These are phyloP conservation scores for Pelargonium citronellum DNA, from an alignment of 441 rosid genomes.

Conservation along the genomic window DNA sequence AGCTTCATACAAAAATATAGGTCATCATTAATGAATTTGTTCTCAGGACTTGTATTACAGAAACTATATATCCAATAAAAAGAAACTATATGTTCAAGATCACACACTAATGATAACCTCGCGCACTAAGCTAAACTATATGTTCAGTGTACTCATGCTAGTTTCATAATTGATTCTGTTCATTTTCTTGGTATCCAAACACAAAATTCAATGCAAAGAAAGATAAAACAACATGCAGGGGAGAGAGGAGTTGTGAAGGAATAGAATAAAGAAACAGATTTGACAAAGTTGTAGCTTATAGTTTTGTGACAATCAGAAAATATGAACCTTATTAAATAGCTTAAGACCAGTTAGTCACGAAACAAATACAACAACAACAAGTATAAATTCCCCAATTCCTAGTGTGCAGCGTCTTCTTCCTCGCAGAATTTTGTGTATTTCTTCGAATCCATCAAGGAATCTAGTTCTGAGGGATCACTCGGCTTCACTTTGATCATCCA, in stretches of 20 bases:
- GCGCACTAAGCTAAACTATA: no score
- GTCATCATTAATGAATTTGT: no score
- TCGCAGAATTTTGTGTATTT: constrained; percentile 88
- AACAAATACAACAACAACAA: neutral
- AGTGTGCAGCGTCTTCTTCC: constrained; percentile 91
- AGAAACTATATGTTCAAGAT: no score
- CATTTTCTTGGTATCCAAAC: no score
- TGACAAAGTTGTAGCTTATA: neutral
- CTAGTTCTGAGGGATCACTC: constrained; percentile 61
- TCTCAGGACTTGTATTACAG: no score
- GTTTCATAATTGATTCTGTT: no score
- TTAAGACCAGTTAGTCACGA: constrained; percentile 9
- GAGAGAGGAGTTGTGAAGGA: no score
- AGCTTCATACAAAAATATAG: no score
- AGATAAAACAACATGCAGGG: neutral
- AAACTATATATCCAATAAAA: no score
- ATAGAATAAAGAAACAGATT: neutral
- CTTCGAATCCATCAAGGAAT: constrained; percentile 63
- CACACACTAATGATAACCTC: no score
- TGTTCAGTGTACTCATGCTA: no score
- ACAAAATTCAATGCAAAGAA: neutral
- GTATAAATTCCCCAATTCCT: constrained; percentile 19
- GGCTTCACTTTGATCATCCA: constrained; percentile 99
- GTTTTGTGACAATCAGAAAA: neutral
- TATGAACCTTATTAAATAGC: neutral